Evolutionary conservation across 2,329 filamentous ascomycete species (phyloP).

Genomic region (Penicillium sp.): DNA sequence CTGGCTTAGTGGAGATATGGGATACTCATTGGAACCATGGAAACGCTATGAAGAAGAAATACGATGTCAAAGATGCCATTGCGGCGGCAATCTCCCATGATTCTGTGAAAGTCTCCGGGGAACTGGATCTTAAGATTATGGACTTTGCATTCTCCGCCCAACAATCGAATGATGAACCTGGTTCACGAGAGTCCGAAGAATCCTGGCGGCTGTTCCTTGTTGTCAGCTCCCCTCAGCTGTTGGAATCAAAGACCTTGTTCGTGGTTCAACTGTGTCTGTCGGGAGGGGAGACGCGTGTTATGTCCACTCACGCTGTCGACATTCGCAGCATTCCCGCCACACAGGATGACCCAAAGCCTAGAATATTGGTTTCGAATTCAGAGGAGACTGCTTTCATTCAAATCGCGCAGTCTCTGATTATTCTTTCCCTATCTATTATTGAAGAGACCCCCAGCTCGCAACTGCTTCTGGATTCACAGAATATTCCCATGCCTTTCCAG

Average conservation of each 20-base stretch:
- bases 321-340: conserved; percentile 59
- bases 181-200: conserved; percentile 48
- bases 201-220: conserved; percentile 59
- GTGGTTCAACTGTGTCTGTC: conserved; percentile 70
- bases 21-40: conserved; percentile 84
- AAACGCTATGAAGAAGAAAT: conserved; percentile 69
- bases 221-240: conserved; percentile 55
- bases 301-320: conserved; percentile 66
- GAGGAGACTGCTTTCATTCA: conserved; percentile 78
- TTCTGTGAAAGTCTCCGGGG: conserved; percentile 51
- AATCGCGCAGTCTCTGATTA: conserved; percentile 73
- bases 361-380: conserved; percentile 73
- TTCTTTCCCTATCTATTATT: conserved; percentile 68
- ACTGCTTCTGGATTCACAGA: conserved; percentile 65
- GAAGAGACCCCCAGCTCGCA: conserved; percentile 74
- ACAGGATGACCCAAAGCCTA: conserved; percentile 52
- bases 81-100: conserved; percentile 59
- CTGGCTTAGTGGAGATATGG: conserved; percentile 80
- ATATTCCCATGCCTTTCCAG: conserved; percentile 69
- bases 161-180: conserved; percentile 37
- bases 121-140: conserved; percentile 67
- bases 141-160: conserved; percentile 67
- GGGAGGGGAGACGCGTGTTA: conserved; percentile 54
- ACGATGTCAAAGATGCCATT: conserved; percentile 67
- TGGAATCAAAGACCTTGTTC: conserved; percentile 60